A percentile compares a stretch with the other conserved stretches of the same genome.
Evolutionary conservation across 208 protist species (phyloP).

Genomic region (Trypanosoma conorhini): DNA sequence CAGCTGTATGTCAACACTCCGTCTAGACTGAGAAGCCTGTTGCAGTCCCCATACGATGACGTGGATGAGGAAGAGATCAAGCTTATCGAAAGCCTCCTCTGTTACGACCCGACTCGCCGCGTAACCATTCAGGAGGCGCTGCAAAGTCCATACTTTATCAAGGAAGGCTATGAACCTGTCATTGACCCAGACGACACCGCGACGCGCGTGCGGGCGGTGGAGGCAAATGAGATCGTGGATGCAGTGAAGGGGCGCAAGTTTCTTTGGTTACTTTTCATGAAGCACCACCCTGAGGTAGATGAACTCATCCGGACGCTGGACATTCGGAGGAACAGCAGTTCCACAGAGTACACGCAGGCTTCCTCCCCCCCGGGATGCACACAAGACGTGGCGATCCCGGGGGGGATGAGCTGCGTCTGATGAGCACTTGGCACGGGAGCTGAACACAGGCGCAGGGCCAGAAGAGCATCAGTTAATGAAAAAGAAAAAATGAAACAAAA

Average conservation of each 20-base stretch:
- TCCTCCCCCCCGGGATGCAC: background rate
- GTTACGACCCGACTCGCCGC: slow-evolving; percentile 73
- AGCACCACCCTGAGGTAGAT: slow-evolving; percentile 77
- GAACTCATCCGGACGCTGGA: slow-evolving; percentile 55
- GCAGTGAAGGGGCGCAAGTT: slow-evolving; percentile 66
- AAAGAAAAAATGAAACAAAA: background rate
- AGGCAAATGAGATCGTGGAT: slow-evolving; percentile 53
- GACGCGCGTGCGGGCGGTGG: slow-evolving; percentile 53
- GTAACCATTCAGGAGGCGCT: slow-evolving; percentile 73
- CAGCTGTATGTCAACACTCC: background rate
- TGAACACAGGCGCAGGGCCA: background rate
- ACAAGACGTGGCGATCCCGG: background rate
- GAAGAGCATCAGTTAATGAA: background rate
- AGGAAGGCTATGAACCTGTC: slow-evolving; percentile 65
- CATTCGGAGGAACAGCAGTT: slow-evolving; percentile 18
- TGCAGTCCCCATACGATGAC: slow-evolving; percentile 64
- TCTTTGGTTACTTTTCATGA: slow-evolving; percentile 74
- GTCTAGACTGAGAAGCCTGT: slow-evolving; percentile 24
- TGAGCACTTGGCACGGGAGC: background rate
- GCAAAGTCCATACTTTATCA: slow-evolving; percentile 76
- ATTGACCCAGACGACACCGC: slow-evolving; percentile 68
- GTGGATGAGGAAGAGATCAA: slow-evolving; percentile 71
- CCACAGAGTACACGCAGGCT: background rate
- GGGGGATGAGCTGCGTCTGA: background rate
- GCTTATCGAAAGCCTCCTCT: slow-evolving; percentile 67